Evolutionary conservation across 257 asterid species (phyloP).

Genomic region (Jacaranda mimosifolia): DNA sequence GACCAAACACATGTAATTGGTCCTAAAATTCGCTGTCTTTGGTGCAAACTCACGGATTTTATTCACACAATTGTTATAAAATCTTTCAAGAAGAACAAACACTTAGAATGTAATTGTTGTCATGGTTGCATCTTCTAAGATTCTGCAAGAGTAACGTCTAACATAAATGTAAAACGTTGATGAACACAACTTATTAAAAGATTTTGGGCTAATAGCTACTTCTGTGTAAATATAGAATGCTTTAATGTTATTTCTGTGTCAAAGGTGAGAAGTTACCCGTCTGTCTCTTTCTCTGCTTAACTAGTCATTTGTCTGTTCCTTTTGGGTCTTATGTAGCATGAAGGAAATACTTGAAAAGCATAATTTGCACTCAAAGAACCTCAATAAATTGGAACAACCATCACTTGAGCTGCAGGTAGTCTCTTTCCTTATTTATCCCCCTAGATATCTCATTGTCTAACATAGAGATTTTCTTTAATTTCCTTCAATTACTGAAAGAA

Average conservation of each 20-base stretch:
- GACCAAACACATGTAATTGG: too few relatives aligned
- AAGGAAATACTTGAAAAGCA: conserved; percentile 80
- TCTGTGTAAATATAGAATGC: neutral
- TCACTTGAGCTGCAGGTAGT: conserved; percentile 81
- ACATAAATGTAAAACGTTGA: neutral
- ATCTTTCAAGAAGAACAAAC: too few relatives aligned
- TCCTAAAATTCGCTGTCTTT: too few relatives aligned
- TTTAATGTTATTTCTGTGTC: neutral
- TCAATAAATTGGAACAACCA: conserved; percentile 73
- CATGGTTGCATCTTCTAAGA: neutral
- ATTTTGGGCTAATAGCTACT: neutral
- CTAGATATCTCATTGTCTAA: too few relatives aligned
- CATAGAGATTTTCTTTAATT: too few relatives aligned
- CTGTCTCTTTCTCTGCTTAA: neutral
- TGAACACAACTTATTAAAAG: neutral
- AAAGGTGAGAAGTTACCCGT: neutral
- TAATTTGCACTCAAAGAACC: conserved; percentile 78
- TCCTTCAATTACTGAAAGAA: neutral
- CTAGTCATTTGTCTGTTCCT: neutral
- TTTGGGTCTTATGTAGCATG: conserved; percentile 53
- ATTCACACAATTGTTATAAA: too few relatives aligned
- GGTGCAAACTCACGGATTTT: too few relatives aligned
- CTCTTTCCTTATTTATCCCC: neutral
- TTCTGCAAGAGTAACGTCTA: neutral
- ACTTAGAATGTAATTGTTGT: neutral